Evolutionary conservation across 2,329 filamentous ascomycete species (phyloP).

Genomic region (Zymoseptoria pseudotritici): DNA sequence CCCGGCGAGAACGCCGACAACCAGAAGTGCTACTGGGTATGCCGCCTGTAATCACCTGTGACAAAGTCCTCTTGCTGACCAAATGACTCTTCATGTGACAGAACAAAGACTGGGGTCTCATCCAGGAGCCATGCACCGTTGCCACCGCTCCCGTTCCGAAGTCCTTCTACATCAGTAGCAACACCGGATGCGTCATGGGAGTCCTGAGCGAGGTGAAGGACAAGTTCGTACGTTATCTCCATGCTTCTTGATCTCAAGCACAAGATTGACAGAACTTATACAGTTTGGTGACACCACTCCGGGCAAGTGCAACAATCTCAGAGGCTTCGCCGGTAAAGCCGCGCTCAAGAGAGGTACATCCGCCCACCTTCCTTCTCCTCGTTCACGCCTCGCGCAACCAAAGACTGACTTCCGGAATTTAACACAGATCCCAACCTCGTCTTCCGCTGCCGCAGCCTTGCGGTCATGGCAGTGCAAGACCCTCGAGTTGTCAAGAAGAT

Average conservation of each 20-base stretch:
- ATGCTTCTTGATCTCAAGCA: background rate
- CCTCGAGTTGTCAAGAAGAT: background rate
- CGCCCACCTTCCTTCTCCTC: too few relatives aligned
- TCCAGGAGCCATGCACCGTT: background rate
- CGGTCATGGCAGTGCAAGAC: background rate
- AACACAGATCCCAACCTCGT: background rate
- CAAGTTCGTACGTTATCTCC: background rate
- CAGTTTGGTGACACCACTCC: background rate
- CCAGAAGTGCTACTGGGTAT: background rate
- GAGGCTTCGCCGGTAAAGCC: background rate
- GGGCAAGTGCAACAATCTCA: background rate
- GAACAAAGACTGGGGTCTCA: background rate
- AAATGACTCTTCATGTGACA: background rate
- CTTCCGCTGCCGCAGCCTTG: background rate
- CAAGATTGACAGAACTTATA: background rate
- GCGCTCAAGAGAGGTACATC: background rate
- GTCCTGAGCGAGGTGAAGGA: background rate
- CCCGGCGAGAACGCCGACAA: background rate
- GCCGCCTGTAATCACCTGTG: too few relatives aligned
- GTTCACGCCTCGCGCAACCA: too few relatives aligned
- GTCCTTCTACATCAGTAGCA: background rate
- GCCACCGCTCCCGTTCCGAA: background rate
- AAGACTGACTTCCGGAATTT: background rate
- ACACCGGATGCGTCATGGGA: background rate
- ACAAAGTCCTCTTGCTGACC: background rate